Evolutionary conservation across 2,329 filamentous ascomycete species (phyloP).

Genomic region (Ceratocystis lukuohia): DNA sequence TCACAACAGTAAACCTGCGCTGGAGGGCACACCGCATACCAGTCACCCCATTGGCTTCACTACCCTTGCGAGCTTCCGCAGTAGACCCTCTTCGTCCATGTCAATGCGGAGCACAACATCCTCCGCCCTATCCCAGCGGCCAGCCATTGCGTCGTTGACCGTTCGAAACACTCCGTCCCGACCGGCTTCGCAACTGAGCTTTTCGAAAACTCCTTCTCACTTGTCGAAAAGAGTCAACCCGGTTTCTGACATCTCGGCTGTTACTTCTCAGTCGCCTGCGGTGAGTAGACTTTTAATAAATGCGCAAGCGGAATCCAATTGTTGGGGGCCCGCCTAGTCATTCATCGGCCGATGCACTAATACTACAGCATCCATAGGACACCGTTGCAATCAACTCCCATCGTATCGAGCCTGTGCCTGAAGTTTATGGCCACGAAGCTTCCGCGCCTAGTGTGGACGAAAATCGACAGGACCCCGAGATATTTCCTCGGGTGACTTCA

Average conservation of each 20-base stretch:
- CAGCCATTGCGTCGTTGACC: background rate
- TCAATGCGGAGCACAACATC: background rate
- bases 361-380: no score
- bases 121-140: background rate
- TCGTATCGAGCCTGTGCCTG: no score
- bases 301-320: no score
- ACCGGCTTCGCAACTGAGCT: background rate
- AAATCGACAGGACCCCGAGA: background rate
- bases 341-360: no score
- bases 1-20: no score
- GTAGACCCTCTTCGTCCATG: background rate
- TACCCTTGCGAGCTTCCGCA: background rate
- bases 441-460: no score
- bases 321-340: no score
- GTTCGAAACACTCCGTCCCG: background rate
- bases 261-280: background rate
- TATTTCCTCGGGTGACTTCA: background rate
- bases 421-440: no score
- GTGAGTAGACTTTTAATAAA: no score
- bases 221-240: background rate
- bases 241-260: background rate
- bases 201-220: background rate
- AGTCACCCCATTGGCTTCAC: background rate
- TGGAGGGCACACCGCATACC: background rate
- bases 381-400: no score